Evolutionary conservation across 176 grass and related monocot genomes (phyloP).

Genomic region (Oropetium thomaeum): DNA sequence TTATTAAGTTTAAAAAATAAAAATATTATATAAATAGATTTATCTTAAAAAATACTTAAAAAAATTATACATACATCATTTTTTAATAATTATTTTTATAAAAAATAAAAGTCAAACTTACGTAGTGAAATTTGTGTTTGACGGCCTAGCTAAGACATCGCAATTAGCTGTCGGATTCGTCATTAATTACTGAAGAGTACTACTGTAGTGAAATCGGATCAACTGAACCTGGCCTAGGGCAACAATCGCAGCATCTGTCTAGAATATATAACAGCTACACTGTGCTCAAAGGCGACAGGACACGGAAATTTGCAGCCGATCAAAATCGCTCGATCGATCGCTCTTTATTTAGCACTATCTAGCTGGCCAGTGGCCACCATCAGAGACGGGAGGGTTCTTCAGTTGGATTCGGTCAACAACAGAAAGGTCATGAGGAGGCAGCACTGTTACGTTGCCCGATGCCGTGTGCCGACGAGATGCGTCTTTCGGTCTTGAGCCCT

Average conservation of each 20-base stretch:
- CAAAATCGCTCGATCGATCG: no score
- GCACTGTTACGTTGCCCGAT: not conserved
- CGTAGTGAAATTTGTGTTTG: no score
- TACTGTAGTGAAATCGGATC: not conserved
- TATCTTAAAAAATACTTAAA: no score
- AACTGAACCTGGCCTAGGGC: not conserved
- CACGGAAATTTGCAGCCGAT: not conserved
- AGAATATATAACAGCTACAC: not conserved
- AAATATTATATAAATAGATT: no score
- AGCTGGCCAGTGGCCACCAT: not conserved
- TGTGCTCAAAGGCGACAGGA: not conserved
- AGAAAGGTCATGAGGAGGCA: not conserved
- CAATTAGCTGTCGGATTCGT: not conserved
- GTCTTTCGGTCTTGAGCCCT: no score
- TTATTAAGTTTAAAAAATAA: no score
- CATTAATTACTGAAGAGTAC: not conserved
- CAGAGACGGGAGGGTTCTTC: not conserved
- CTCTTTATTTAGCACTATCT: not conserved
- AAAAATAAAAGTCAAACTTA: no score
- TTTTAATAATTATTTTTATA: no score
- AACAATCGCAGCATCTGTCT: no score
- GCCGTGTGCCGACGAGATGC: not conserved
- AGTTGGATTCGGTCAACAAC: slow-evolving; percentile 34
- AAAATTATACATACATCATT: no score
- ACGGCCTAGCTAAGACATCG: no score